Evolutionary conservation across 1,284 basidiomycete species (phyloP).

Genomic region (Fomitopsis pinicola): DNA sequence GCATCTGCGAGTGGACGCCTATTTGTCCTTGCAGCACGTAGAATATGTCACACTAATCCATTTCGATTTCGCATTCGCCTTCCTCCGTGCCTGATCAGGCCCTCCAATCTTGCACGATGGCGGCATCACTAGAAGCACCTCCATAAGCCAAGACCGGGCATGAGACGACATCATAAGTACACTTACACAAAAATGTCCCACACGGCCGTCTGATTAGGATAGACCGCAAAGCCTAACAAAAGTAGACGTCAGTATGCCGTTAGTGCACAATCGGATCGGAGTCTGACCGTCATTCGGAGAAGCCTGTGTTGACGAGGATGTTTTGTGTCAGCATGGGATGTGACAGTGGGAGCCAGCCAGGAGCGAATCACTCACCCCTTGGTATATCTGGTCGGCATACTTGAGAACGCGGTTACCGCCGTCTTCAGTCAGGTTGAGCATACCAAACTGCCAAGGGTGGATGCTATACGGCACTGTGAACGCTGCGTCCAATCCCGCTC

Average conservation of each 20-base stretch:
- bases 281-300: conserved; percentile 50
- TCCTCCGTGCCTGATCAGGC: conserved; percentile 11
- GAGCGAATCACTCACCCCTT: conserved; percentile 31
- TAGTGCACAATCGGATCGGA: conserved; percentile 7
- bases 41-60: not conserved
- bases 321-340: conserved; percentile 7
- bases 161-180: not conserved
- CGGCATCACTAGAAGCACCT: conserved; percentile 22
- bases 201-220: conserved; percentile 48
- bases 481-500: not conserved
- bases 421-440: conserved; percentile 43
- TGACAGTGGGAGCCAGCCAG: not conserved
- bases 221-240: conserved; percentile 35
- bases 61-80: conserved; percentile 2
- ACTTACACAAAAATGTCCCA: conserved; percentile 49
- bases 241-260: not conserved
- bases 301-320: conserved; percentile 26
- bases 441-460: conserved; percentile 58
- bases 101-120: conserved; percentile 32
- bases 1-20: not conserved
- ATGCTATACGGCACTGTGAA: conserved; percentile 30
- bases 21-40: not conserved
- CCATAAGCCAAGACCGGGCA: conserved; percentile 5
- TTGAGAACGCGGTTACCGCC: conserved; percentile 51
- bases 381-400: conserved; percentile 46